A percentile compares a stretch with the other conserved stretches of the same genome.
Conservation (phyloP, 176 grass and related monocot genomes). For the Puccinellia tenuiflora region DNA sequence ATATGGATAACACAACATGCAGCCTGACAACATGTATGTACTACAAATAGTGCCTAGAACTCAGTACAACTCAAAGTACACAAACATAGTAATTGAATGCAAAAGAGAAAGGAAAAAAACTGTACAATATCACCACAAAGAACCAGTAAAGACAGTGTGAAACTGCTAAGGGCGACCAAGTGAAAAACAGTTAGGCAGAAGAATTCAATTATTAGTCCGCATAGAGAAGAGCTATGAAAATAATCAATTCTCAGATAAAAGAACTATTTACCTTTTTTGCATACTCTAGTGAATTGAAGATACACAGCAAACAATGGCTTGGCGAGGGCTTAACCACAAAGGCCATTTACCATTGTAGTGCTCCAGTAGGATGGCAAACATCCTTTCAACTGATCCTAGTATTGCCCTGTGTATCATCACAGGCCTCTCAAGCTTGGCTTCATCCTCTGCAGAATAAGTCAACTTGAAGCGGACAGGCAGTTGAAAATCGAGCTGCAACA, state of each 20-base stretch:
- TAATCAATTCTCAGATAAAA: conserved; percentile 17
- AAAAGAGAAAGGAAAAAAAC: background rate
- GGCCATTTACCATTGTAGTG: conserved; percentile 99
- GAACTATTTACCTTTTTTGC: conserved; percentile 56
- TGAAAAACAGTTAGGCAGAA: background rate
- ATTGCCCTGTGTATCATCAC: conserved; percentile 98
- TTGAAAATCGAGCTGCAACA: conserved; percentile 89
- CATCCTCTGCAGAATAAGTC: conserved; percentile 89
- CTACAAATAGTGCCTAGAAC: background rate
- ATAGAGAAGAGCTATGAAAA: background rate
- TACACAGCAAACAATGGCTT: conserved; percentile 87
- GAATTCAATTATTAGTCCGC: background rate
- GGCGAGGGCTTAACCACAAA: conserved; percentile 94
- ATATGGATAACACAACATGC: background rate
- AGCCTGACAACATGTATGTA: too few species aligned
- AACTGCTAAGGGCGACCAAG: background rate
- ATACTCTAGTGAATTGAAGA: conserved; percentile 63
- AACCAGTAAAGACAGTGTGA: background rate
- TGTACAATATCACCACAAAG: background rate
- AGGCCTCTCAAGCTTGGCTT: conserved; percentile 91
- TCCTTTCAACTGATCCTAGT: conserved; percentile 93
- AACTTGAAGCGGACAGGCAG: conserved; percentile 89
- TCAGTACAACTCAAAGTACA: background rate
- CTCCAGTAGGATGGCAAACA: conserved; percentile 97
- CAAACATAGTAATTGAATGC: background rate